Conservation (phyloP, 768 basidiomycete species). For the Mycena metata region DNA sequence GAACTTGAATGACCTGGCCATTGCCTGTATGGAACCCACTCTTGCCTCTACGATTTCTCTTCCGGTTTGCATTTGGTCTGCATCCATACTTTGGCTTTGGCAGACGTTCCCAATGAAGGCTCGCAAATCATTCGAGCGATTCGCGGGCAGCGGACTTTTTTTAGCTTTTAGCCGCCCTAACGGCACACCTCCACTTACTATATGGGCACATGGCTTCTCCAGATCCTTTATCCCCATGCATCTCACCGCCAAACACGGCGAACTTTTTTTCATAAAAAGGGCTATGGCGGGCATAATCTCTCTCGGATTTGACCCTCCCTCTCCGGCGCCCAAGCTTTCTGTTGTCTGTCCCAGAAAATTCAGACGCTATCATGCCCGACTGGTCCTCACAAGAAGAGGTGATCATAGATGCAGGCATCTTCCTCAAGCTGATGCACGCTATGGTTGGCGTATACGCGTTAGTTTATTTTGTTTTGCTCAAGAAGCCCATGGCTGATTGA, state of each 20-base stretch:
- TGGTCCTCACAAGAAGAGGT: slow-evolving; percentile 67
- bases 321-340: slow-evolving; percentile 9
- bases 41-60: too few relatives aligned
- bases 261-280: slow-evolving; percentile 21
- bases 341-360: neutral
- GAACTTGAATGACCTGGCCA: too few relatives aligned
- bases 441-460: slow-evolving; percentile 71
- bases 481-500: slow-evolving; percentile 5
- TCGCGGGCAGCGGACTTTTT: neutral
- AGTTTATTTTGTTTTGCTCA: slow-evolving; percentile 39
- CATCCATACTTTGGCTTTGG: too few relatives aligned
- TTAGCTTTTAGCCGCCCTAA: slow-evolving; percentile 26
- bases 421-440: slow-evolving; percentile 68
- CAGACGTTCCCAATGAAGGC: too few relatives aligned
- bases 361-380: slow-evolving; percentile 56
- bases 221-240: slow-evolving; percentile 27
- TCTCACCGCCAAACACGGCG: slow-evolving; percentile 13
- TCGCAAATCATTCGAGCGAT: slow-evolving; percentile 1
- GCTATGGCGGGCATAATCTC: neutral
- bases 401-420: slow-evolving; percentile 58
- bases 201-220: slow-evolving; percentile 20
- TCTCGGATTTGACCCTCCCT: slow-evolving; percentile 18
- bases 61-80: too few relatives aligned
- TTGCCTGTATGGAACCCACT: too few relatives aligned
- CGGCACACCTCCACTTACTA: slow-evolving; percentile 28